Evolutionary conservation across 2,329 filamentous ascomycete genomes (phyloP).

Genomic region (Fusarium metavorans): DNA sequence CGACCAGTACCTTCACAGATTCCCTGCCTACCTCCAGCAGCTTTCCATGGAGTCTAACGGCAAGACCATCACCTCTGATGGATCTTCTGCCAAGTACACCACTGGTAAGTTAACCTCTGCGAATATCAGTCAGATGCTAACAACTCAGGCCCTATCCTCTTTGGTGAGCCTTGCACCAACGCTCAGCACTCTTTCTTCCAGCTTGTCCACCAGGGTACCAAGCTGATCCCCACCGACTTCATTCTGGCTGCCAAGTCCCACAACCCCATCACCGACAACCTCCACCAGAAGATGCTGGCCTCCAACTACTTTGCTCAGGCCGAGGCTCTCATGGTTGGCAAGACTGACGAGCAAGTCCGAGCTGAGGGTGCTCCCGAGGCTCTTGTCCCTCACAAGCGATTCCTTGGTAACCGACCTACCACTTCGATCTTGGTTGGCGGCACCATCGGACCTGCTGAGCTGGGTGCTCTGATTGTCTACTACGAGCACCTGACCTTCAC

Average conservation of each 20-base stretch:
- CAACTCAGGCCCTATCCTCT: conserved; percentile 79
- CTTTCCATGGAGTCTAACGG: conserved; percentile 99
- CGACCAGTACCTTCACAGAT: conserved; percentile 98
- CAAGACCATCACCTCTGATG: conserved; percentile 93
- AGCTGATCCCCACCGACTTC: conserved; percentile 98
- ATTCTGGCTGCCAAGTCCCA: conserved; percentile 96
- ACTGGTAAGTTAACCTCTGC: conserved; percentile 66
- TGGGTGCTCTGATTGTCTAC: conserved; percentile 96
- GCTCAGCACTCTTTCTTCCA: conserved; percentile 99
- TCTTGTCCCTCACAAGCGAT: conserved; percentile 98
- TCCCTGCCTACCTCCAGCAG: conserved; percentile 99
- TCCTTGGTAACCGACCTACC: conserved; percentile 96
- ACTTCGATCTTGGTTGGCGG: conserved; percentile 92
- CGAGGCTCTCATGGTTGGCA: conserved; percentile 91
- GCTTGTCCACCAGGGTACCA: conserved; percentile 98
- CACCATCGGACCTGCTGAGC: conserved; percentile 91
- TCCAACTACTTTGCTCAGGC: conserved; percentile 93
- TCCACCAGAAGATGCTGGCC: conserved; percentile 96
- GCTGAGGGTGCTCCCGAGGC: conserved; percentile 79
- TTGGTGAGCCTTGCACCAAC: conserved; percentile 98
- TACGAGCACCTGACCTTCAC: conserved; percentile 99
- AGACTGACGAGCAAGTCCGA: conserved; percentile 83
- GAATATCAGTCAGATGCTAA: conserved; percentile 30
- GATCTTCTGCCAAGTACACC: conserved; percentile 94
- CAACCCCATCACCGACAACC: conserved; percentile 92